Base-by-base conservation (phyloP, 352 stramenopile genomes). In the Globisporangium polare region DNA sequence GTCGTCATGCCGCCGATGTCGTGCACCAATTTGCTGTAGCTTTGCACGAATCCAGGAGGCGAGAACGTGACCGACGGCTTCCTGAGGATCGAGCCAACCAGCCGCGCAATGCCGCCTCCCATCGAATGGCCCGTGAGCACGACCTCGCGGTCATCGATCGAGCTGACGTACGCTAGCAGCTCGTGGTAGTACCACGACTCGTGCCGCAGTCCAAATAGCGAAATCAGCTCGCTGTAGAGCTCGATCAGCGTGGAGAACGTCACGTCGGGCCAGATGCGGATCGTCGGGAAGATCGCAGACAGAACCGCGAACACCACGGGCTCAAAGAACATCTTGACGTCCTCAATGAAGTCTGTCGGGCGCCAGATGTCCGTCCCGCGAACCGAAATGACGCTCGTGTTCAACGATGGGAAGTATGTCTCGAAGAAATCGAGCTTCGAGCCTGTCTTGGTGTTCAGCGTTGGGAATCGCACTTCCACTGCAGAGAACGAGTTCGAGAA, bases 241-340 rank as follows among this genome's bases (percentile, higher is more conserved):
- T 95, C 80, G 53, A 95, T 93, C 13, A 95, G 58, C 41, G 83
- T 95, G 37, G 86, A 92, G 58, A 92, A 93, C 2, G 86, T 95
- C 39, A 93, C 80, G 64, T 97, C 89, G 0, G 87, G 86, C 87
- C 87, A 96, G 56, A 97, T 96, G n/a, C 89, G 81, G 60, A 97
- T 95, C 0, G 89, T 96, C 2, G 89, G 89, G 65, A 97, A 97
- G 45, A 97, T 78, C 2, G 81, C 85, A 4, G 86, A 96, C 20
- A 97, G 39, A n/a, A 94, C 79, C 29, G 83, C 87, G 62, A 97
- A 94, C 49, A 96, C 88, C 8, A 97, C 86, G 1, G 89, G 89
- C 69, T 97, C 89, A 42, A 88, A 78, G 72, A 91, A 94, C 86
- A 96, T 94, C 71, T 96, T 97, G 55, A 94, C 83, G 58, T 97